Evolutionary conservation across 257 asterid genomes (phyloP), one percentile per base, ranked within the genome.

Genomic region (Ballota nigra): DNA sequence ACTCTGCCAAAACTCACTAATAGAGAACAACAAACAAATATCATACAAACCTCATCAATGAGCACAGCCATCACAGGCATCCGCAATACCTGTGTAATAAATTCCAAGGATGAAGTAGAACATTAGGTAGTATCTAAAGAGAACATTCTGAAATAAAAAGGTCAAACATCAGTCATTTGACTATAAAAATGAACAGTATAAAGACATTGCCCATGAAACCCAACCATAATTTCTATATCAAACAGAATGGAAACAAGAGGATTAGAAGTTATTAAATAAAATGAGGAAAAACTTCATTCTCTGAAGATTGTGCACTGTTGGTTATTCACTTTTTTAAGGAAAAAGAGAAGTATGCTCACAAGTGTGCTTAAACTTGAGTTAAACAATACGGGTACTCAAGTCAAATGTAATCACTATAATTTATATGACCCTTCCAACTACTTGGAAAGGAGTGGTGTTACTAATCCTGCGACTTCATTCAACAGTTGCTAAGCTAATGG

Each of bases 61-160:
- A 90, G 92, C 41, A 89, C 74, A 72, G 84, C 76, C 77, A 34
- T 78, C 36, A 86, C 72, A 63, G 95, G 89, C 96, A 91, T 91
- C 69, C 97, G 88, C 78, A 89, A 80, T 73, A 88, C 97, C 99
- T 95, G 88, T 24, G 73, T 19, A 79, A 70, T 26, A 73, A 55
- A 57, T 49, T 55, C 43, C 41, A 74, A 36, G 16, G 47, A 41
- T 9, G 64, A 19, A 60, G 51, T 45, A 68, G 38, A 64, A 13
- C 57, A 52, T 71, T 69, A 70, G 72, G 56, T 29, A 68, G 33
- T 7, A 70, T 22, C 64, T 18, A 62, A 73, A 31, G 52, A 29
- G 69, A 55, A 49, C 16, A 43, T 5, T 55, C 61, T 34, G 52
- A 41, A 22, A 67, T 53, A 18, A 51, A 16, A 62, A 49, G 49